Evolutionary conservation across 2,329 filamentous ascomycete genomes (phyloP).

Genomic region (Aspergillus glaucus): DNA sequence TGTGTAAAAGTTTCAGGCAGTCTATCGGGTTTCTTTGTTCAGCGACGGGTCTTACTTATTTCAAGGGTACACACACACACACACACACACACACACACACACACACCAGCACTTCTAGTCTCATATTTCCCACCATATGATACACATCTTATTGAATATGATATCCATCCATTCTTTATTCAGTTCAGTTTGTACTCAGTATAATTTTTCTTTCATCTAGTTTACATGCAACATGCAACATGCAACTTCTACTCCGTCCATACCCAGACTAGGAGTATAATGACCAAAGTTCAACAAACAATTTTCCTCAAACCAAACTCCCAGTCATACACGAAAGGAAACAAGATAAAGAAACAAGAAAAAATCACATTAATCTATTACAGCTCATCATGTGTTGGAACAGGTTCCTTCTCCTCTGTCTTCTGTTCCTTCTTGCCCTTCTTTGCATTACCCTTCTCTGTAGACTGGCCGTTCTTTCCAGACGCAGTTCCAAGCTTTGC

Average conservation of each 20-base stretch:
- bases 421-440: constrained; percentile 24
- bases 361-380: not conserved
- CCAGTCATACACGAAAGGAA: too few relatives aligned
- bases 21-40: too few relatives aligned
- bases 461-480: constrained; percentile 13
- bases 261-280: too few relatives aligned
- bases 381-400: constrained; percentile 2
- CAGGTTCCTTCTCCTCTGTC: constrained; percentile 13
- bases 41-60: too few relatives aligned
- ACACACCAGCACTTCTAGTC: too few relatives aligned
- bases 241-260: too few relatives aligned
- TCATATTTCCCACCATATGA: too few relatives aligned
- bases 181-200: not conserved
- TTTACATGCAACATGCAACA: not conserved
- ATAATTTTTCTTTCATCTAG: not conserved
- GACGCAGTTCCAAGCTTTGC: constrained; percentile 42
- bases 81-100: too few relatives aligned
- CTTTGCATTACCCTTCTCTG: constrained; percentile 22
- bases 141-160: not conserved
- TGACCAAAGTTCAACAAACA: too few relatives aligned
- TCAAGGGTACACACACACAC: too few relatives aligned
- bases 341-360: too few relatives aligned
- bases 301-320: too few relatives aligned
- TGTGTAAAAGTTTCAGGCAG: not conserved
- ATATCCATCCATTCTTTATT: not conserved